These are phyloP conservation scores for Hanseniaspora hatyaiensis DNA, from an alignment of 805 yeast species.

Conservation along the genomic window DNA sequence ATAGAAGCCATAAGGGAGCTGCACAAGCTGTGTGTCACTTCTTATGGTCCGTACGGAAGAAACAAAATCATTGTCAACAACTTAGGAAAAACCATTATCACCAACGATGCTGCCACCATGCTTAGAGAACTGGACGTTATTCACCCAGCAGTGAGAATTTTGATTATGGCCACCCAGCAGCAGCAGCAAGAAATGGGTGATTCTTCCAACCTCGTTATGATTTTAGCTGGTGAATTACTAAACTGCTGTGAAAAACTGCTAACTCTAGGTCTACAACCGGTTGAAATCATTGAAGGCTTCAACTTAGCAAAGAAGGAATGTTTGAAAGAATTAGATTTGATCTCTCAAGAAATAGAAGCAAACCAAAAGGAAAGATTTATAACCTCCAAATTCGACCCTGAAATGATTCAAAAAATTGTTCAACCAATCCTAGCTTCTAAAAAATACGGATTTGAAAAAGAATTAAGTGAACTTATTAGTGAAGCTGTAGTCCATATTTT, in stretches of 20 bases:
- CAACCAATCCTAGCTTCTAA: conserved; percentile 86
- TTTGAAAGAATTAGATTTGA: conserved; percentile 50
- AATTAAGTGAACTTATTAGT: conserved; percentile 62
- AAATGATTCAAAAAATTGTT: conserved; percentile 57
- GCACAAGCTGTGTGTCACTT: conserved; percentile 79
- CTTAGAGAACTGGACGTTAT: conserved; percentile 83
- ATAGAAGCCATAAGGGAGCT: conserved; percentile 91
- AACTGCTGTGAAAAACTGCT: conserved; percentile 77
- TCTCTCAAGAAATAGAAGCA: conserved; percentile 47
- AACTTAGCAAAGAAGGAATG: conserved; percentile 75
- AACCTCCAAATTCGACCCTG: conserved; percentile 38
- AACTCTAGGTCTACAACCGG: conserved; percentile 73
- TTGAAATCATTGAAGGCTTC: conserved; percentile 89
- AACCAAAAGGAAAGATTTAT: conserved; percentile 15
- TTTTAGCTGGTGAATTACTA: conserved; percentile 85
- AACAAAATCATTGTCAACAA: conserved; percentile 90
- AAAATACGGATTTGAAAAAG: conserved; percentile 79
- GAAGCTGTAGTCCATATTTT: conserved; percentile 73
- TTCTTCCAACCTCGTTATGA: conserved; percentile 80
- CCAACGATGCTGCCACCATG: conserved; percentile 98
- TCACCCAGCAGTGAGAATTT: conserved; percentile 92
- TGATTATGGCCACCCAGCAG: conserved; percentile 93
- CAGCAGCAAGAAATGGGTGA: conserved; percentile 98
- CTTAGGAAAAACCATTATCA: conserved; percentile 72
- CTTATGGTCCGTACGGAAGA: conserved; percentile 96